Conservation (phyloP, 106 monocot genomes). For the Allium sativum region DNA sequence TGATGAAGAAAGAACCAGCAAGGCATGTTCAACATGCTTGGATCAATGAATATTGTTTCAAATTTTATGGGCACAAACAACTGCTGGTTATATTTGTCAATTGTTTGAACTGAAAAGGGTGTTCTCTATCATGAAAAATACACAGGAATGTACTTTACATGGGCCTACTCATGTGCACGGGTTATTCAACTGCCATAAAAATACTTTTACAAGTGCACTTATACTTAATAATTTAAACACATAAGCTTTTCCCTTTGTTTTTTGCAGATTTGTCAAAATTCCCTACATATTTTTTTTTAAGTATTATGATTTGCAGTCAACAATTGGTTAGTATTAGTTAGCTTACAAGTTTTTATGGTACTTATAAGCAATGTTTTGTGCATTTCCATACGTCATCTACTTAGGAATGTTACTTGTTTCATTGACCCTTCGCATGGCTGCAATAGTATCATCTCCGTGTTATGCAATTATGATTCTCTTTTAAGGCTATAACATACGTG, state of each 20-base stretch:
- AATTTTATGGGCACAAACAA: slow-evolving; percentile 33
- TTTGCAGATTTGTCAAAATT: slow-evolving; percentile 2
- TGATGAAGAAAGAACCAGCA: slow-evolving; percentile 40
- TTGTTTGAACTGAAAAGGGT: slow-evolving; percentile 26
- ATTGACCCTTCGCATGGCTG: slow-evolving; percentile 4
- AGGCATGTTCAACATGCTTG: slow-evolving; percentile 38
- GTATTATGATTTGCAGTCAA: neutral
- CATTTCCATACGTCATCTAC: slow-evolving; percentile 13
- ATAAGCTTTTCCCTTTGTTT: neutral
- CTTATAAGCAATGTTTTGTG: slow-evolving; percentile 12
- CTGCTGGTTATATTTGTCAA: slow-evolving; percentile 25
- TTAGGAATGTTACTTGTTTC: slow-evolving; percentile 23
- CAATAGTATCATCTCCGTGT: slow-evolving; percentile 1
- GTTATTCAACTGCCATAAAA: neutral
- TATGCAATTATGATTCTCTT: slow-evolving; percentile 14
- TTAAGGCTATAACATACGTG: slow-evolving; percentile 8
- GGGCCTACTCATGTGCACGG: neutral
- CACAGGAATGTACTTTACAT: slow-evolving; percentile 47
- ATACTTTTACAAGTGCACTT: too few relatives aligned
- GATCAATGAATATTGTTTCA: slow-evolving; percentile 24
- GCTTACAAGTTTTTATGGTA: slow-evolving; percentile 12
- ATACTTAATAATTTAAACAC: too few relatives aligned
- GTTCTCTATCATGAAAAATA: slow-evolving; percentile 46
- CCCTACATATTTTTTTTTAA: slow-evolving; percentile 6
- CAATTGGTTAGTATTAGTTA: slow-evolving; percentile 16